These are phyloP conservation scores for Leishmania lainsoni DNA, from an alignment of 208 protist genomes.

Conservation along the genomic window DNA sequence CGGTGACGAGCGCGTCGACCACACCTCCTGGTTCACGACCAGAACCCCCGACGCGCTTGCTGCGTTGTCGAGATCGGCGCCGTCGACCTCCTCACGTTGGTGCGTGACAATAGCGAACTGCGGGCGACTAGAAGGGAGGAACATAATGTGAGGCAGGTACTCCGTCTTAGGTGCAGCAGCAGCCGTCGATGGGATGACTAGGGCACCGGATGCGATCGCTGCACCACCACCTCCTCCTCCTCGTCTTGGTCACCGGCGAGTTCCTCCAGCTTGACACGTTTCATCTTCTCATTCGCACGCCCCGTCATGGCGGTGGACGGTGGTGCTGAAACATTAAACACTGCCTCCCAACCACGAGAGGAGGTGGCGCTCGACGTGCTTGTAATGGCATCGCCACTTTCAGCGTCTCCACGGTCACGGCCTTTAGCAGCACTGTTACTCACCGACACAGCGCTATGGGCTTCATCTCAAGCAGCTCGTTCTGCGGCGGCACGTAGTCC, in stretches of 20 bases:
- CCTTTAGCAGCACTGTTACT: background rate
- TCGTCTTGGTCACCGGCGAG: constrained; percentile 1
- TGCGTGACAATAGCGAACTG: constrained; percentile 80
- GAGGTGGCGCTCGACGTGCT: background rate
- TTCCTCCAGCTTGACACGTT: constrained; percentile 38
- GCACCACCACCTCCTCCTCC: background rate
- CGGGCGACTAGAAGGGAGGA: constrained; percentile 77
- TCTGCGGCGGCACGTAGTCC: constrained; percentile 47
- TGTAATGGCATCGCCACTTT: background rate
- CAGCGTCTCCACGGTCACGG: constrained; percentile 4
- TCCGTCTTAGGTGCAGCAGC: constrained; percentile 25
- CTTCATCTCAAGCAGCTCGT: constrained; percentile 18
- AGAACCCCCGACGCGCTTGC: constrained; percentile 62
- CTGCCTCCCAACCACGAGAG: constrained; percentile 24
- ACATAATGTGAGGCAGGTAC: constrained; percentile 83
- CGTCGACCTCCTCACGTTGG: constrained; percentile 41
- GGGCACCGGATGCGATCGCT: background rate
- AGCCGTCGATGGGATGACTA: background rate
- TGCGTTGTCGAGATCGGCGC: constrained; percentile 22
- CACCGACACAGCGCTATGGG: background rate
- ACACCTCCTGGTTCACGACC: constrained; percentile 84
- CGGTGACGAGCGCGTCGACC: constrained; percentile 56
- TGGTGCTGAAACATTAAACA: constrained; percentile 5
- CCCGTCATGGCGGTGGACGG: background rate
- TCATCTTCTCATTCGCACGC: constrained; percentile 18